These are phyloP conservation scores for Pyrenophora seminiperda DNA, from an alignment of 2,329 filamentous ascomycete species.

Conservation along the genomic window DNA sequence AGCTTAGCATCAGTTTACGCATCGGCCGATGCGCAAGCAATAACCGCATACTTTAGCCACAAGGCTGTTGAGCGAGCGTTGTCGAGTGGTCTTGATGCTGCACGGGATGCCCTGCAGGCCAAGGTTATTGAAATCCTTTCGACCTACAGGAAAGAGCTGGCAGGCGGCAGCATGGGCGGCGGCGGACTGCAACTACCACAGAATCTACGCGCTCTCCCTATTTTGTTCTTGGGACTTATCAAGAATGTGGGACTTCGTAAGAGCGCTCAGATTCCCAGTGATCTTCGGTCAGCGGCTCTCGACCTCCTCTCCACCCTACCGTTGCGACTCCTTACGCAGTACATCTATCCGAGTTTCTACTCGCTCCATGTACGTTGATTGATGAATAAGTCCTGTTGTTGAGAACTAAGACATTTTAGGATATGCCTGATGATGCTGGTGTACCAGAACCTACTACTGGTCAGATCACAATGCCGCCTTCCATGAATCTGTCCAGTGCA, in stretches of 20 bases:
- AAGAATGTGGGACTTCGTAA: slow-evolving; percentile 73
- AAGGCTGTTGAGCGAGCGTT: slow-evolving; percentile 93
- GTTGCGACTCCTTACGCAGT: slow-evolving; percentile 86
- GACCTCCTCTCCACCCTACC: slow-evolving; percentile 94
- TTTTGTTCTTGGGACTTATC: slow-evolving; percentile 90
- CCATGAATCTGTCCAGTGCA: slow-evolving; percentile 85
- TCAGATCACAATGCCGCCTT: slow-evolving; percentile 84
- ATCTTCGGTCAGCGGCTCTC: slow-evolving; percentile 89
- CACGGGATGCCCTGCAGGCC: slow-evolving; percentile 84
- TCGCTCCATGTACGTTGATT: slow-evolving; percentile 34
- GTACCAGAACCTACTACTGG: slow-evolving; percentile 83
- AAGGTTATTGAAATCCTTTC: slow-evolving; percentile 92
- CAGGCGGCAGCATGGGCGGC: slow-evolving; percentile 91
- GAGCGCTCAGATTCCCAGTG: slow-evolving; percentile 52
- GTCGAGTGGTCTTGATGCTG: slow-evolving; percentile 84
- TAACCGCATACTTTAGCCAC: slow-evolving; percentile 93
- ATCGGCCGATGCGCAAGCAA: slow-evolving; percentile 90
- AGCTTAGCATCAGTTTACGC: slow-evolving; percentile 90
- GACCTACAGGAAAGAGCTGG: slow-evolving; percentile 96
- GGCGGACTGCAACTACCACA: slow-evolving; percentile 91
- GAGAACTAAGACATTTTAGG: slow-evolving; percentile 72
- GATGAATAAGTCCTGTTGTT: background rate
- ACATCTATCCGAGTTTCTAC: slow-evolving; percentile 65
- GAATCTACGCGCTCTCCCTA: slow-evolving; percentile 85
- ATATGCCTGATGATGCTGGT: slow-evolving; percentile 95